A percentile compares a stretch with the other conserved stretches of the same genome.
Evolutionary conservation across 164 flowering plant species (phyloP).

Genomic region (Berberis thunbergii): DNA sequence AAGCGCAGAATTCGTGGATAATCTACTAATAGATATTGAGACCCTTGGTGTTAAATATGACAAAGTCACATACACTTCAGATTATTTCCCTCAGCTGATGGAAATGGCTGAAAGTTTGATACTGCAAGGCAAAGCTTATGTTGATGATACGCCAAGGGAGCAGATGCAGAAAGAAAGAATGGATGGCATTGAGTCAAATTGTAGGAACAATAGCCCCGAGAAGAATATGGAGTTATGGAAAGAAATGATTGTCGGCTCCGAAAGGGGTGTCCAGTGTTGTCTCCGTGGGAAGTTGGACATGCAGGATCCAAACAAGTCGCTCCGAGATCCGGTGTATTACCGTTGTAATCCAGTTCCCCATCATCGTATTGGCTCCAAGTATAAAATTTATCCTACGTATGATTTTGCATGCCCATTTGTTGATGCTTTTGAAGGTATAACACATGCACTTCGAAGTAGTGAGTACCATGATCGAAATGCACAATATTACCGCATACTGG

Average conservation of each 20-base stretch:
- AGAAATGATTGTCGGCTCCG: constrained; percentile 83
- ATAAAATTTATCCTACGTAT: constrained; percentile 86
- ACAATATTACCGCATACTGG: constrained; percentile 73
- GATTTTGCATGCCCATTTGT: constrained; percentile 99
- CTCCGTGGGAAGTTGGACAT: constrained; percentile 83
- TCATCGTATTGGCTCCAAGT: constrained; percentile 82
- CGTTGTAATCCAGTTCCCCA: constrained; percentile 85
- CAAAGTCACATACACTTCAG: constrained; percentile 73
- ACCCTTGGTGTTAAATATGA: constrained; percentile 80
- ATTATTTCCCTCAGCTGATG: constrained; percentile 82
- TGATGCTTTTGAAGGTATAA: constrained; percentile 76
- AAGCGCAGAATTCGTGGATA: constrained; percentile 90
- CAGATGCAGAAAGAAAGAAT: constrained; percentile 84
- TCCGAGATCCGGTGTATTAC: constrained; percentile 94
- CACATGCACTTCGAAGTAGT: constrained; percentile 91
- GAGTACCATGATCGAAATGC: constrained; percentile 96
- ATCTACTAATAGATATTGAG: constrained; percentile 66
- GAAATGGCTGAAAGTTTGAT: constrained; percentile 84
- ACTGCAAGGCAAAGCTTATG: constrained; percentile 70
- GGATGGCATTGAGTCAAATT: constrained; percentile 85
- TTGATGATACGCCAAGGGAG: constrained; percentile 95
- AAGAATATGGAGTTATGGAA: constrained; percentile 75
- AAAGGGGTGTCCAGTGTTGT: constrained; percentile 80
- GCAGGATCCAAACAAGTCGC: constrained; percentile 91
- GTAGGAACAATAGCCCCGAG: constrained; percentile 55